Conservation (phyloP, 352 stramenopile species). For the Pilasporangium apinafurcum region DNA sequence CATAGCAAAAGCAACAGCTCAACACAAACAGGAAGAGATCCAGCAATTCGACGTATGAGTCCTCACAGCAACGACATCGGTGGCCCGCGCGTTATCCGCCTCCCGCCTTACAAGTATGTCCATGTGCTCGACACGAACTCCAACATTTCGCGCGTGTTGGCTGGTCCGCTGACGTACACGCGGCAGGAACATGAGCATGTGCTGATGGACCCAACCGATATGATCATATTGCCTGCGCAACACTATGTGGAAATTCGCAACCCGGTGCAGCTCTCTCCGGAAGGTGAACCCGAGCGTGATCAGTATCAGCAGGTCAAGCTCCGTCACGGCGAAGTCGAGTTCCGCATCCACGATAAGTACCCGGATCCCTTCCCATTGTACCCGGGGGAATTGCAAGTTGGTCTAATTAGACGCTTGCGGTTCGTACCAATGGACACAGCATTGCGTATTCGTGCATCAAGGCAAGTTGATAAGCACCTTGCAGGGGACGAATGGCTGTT, state of each 20-base stretch:
- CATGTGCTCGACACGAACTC: slow-evolving; percentile 84
- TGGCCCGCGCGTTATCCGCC: slow-evolving; percentile 62
- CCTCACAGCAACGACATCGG: slow-evolving; percentile 16
- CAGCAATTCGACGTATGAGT: too few relatives aligned
- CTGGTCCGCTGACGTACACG: slow-evolving; percentile 71
- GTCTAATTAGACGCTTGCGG: slow-evolving; percentile 40
- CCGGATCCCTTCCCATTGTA: slow-evolving; percentile 75
- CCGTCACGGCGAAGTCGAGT: slow-evolving; percentile 71
- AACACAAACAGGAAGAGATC: too few relatives aligned
- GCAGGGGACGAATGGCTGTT: slow-evolving; percentile 79
- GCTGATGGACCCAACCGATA: slow-evolving; percentile 47
- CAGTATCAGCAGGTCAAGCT: slow-evolving; percentile 73
- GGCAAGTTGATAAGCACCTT: slow-evolving; percentile 45
- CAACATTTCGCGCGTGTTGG: slow-evolving; percentile 76
- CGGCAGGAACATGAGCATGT: slow-evolving; percentile 77
- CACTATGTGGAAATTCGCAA: slow-evolving; percentile 77
- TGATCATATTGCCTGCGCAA: slow-evolving; percentile 73
- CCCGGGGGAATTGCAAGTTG: slow-evolving; percentile 58
- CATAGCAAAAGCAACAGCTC: neutral
- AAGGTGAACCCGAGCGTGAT: slow-evolving; percentile 50
- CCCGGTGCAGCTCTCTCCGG: slow-evolving; percentile 41
- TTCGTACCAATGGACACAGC: slow-evolving; percentile 57
- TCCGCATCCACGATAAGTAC: slow-evolving; percentile 69
- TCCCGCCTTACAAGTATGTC: slow-evolving; percentile 79
- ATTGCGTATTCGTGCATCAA: slow-evolving; percentile 53